Percentiles rank a stretch among this genome's conserved stretches.
Evolutionary conservation across 176 grass and related monocot species (phyloP).

Genomic region (Carex cristatella): DNA sequence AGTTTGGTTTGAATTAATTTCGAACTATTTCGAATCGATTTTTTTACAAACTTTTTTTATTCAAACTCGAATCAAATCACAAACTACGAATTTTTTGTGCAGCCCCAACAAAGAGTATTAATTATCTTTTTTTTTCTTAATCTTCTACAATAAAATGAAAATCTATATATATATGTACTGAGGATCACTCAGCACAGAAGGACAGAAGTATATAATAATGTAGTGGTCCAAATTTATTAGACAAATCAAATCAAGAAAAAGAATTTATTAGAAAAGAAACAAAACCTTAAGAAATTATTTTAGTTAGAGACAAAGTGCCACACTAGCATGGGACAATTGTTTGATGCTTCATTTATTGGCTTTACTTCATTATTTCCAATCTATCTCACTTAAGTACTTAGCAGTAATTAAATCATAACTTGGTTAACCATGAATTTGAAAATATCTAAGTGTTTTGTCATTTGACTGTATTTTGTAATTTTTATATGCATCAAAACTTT

Average conservation of each 20-base stretch:
- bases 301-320: conserved; percentile 5
- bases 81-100: too few relatives aligned
- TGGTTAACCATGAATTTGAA: background rate
- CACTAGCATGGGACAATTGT: conserved; percentile 13
- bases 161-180: background rate
- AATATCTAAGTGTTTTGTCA: background rate
- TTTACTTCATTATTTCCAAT: background rate
- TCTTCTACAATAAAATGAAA: background rate
- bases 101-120: background rate
- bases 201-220: conserved; percentile 4
- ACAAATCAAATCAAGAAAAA: conserved; percentile 25
- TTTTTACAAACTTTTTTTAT: too few relatives aligned
- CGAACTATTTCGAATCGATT: too few relatives aligned
- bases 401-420: conserved; percentile 6
- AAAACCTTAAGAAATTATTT: background rate
- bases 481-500: too few relatives aligned
- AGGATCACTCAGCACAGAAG: background rate
- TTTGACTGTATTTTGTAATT: too few relatives aligned
- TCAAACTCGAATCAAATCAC: too few relatives aligned
- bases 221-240: conserved; percentile 23
- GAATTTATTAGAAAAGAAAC: conserved; percentile 9
- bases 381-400: conserved; percentile 10
- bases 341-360: conserved; percentile 21
- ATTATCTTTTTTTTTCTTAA: background rate
- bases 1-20: too few relatives aligned